Percentiles rank a stretch among this genome's conserved stretches.
Conservation (phyloP, 2,329 filamentous ascomycete species). For the Paraphaeosphaeria sporulosa region DNA sequence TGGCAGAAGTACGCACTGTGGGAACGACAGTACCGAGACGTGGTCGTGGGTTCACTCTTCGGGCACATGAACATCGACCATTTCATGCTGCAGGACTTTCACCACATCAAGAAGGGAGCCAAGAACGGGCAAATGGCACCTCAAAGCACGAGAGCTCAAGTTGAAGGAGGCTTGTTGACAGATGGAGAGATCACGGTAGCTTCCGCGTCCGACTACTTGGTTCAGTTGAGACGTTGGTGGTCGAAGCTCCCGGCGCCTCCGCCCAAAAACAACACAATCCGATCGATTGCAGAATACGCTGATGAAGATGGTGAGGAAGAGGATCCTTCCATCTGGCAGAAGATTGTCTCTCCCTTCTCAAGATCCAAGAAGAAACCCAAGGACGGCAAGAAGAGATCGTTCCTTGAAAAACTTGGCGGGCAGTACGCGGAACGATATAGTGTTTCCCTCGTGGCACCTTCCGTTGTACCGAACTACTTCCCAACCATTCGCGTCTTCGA, state of each 20-base stretch:
- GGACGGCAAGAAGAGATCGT: conserved; percentile 61
- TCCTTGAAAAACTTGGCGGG: conserved; percentile 75
- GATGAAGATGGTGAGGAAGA: conserved; percentile 27
- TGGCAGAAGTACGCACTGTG: conserved; percentile 98
- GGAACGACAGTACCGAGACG: conserved; percentile 88
- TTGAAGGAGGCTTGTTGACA: conserved; percentile 49
- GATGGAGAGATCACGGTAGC: conserved; percentile 65
- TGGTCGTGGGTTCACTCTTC: conserved; percentile 79
- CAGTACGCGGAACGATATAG: conserved; percentile 86
- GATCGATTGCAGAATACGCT: conserved; percentile 17
- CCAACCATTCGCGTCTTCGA: conserved; percentile 89
- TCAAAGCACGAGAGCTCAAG: conserved; percentile 45
- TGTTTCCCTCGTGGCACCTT: conserved; percentile 80
- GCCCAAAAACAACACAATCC: conserved; percentile 23
- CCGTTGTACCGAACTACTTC: conserved; percentile 91
- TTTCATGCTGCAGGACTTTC: conserved; percentile 88
- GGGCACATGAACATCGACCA: conserved; percentile 99
- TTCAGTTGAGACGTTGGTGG: conserved; percentile 81
- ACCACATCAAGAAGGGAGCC: conserved; percentile 71
- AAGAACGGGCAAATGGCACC: conserved; percentile 53
- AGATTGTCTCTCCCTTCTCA: conserved; percentile 24
- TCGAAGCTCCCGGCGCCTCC: conserved; percentile 68
- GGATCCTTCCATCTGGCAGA: conserved; percentile 29
- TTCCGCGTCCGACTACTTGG: conserved; percentile 81
- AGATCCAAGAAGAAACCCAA: conserved; percentile 36